A percentile compares a stretch with the other conserved stretches of the same genome.
Conservation (phyloP, 805 yeast genomes). For the Citeromyces nyonsensis region DNA sequence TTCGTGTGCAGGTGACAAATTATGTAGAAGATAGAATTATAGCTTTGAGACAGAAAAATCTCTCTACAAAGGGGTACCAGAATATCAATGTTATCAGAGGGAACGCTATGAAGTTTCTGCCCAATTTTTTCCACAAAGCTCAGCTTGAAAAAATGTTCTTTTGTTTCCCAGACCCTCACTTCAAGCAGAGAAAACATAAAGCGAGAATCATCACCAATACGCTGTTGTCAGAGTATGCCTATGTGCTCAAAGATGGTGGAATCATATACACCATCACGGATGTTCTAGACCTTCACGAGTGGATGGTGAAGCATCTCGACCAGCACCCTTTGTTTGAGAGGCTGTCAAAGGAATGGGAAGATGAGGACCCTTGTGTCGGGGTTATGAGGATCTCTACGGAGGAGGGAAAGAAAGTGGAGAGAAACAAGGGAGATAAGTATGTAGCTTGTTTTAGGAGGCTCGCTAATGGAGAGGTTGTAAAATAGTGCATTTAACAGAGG, state of each 20-base stretch:
- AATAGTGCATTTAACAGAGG: not conserved
- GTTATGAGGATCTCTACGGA: conserved; percentile 91
- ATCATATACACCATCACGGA: conserved; percentile 90
- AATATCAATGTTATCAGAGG: conserved; percentile 87
- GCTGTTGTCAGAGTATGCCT: conserved; percentile 82
- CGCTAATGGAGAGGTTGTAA: conserved; percentile 31
- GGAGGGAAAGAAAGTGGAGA: conserved; percentile 91
- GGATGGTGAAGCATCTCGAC: conserved; percentile 92
- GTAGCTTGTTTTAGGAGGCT: conserved; percentile 77
- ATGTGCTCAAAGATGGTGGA: conserved; percentile 75
- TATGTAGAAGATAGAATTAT: conserved; percentile 91
- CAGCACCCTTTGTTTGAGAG: conserved; percentile 87
- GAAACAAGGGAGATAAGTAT: conserved; percentile 79
- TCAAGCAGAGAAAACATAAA: conserved; percentile 93
- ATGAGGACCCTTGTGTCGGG: conserved; percentile 62
- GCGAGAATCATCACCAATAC: conserved; percentile 92
- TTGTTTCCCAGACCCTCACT: conserved; percentile 99
- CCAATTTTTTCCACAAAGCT: conserved; percentile 76
- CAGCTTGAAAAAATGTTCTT: conserved; percentile 88
- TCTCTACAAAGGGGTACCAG: conserved; percentile 32
- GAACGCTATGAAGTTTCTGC: conserved; percentile 93
- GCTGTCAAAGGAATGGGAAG: conserved; percentile 66
- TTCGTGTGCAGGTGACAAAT: conserved; percentile 93
- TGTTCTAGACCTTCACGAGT: conserved; percentile 79
- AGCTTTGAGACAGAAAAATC: conserved; percentile 55